Conservation (phyloP, 768 basidiomycete genomes). For the Roridomyces roridus region DNA sequence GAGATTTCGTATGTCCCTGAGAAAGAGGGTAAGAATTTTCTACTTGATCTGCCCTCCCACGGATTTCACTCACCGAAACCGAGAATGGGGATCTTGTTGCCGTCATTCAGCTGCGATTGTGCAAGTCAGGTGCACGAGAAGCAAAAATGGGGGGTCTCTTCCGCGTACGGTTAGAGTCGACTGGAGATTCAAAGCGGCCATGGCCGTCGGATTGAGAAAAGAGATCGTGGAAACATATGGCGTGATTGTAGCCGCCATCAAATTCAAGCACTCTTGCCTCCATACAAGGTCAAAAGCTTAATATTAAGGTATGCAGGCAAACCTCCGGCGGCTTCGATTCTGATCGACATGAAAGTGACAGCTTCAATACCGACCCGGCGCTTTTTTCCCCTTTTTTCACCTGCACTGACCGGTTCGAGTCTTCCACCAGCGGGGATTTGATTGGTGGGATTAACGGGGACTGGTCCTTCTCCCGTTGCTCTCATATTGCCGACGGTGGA, state of each 20-base stretch:
- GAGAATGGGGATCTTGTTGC: conserved; percentile 59
- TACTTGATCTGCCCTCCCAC: neutral
- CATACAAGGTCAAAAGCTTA: too few relatives aligned
- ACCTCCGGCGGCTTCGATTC: too few relatives aligned
- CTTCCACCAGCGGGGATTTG: too few relatives aligned
- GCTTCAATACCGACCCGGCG: too few relatives aligned
- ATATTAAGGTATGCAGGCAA: too few relatives aligned
- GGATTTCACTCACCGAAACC: conserved; percentile 53
- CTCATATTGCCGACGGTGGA: too few relatives aligned
- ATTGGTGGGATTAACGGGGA: too few relatives aligned
- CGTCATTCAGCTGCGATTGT: conserved; percentile 50
- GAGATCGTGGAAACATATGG: neutral
- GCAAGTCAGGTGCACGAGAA: neutral
- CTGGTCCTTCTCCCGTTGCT: too few relatives aligned
- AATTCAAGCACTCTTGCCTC: too few relatives aligned
- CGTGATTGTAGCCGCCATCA: neutral
- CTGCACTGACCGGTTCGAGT: too few relatives aligned
- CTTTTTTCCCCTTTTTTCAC: too few relatives aligned
- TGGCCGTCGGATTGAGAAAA: neutral
- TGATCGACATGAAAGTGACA: too few relatives aligned
- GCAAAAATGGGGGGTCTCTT: neutral
- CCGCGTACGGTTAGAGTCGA: conserved; percentile 10
- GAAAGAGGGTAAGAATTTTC: conserved; percentile 10
- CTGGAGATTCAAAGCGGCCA: conserved; percentile 8
- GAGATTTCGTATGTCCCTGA: conserved; percentile 67